Evolutionary conservation across 352 stramenopile genomes (phyloP).

Genomic region (Globisporangium cystogenes): DNA sequence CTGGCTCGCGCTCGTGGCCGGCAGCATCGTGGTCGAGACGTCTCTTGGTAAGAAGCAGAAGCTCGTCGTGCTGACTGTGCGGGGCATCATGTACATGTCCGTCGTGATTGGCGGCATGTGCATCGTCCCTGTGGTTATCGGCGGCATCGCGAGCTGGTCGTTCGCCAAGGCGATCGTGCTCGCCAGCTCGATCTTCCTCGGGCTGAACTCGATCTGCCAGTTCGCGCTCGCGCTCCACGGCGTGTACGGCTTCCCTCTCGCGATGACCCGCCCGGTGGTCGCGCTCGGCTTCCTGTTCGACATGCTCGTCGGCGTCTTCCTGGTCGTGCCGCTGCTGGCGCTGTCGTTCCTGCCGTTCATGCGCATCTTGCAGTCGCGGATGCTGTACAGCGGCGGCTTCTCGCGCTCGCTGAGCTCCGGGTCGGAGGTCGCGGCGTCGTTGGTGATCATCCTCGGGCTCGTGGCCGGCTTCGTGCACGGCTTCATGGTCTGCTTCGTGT

Average conservation of each 20-base stretch:
- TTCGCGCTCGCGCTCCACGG: conserved; percentile 69
- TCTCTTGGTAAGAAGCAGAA: conserved; percentile 52
- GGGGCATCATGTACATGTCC: conserved; percentile 73
- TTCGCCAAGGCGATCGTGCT: conserved; percentile 65
- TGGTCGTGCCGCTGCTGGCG: conserved; percentile 69
- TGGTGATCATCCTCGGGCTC: conserved; percentile 75
- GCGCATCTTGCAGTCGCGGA: conserved; percentile 79
- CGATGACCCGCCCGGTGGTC: conserved; percentile 63
- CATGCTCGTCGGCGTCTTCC: conserved; percentile 73
- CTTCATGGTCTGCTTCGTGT: conserved; percentile 67
- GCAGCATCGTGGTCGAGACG: conserved; percentile 37
- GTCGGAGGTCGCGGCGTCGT: conserved; percentile 75
- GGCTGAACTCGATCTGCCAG: conserved; percentile 67
- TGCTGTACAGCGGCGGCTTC: conserved; percentile 87
- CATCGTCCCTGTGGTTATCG: conserved; percentile 48
- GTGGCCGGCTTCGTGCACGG: conserved; percentile 71
- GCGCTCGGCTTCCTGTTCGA: conserved; percentile 83
- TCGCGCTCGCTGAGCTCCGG: conserved; percentile 68
- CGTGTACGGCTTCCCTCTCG: conserved; percentile 49
- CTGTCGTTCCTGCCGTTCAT: conserved; percentile 82
- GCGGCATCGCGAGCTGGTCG: conserved; percentile 47
- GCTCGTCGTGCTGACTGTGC: conserved; percentile 42
- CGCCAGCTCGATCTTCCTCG: conserved; percentile 58
- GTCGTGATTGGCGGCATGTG: conserved; percentile 54
- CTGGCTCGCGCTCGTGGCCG: conserved; percentile 50